Base-by-base conservation (phyloP, 306 rosid genomes). In the Castanea mollissima region DNA sequence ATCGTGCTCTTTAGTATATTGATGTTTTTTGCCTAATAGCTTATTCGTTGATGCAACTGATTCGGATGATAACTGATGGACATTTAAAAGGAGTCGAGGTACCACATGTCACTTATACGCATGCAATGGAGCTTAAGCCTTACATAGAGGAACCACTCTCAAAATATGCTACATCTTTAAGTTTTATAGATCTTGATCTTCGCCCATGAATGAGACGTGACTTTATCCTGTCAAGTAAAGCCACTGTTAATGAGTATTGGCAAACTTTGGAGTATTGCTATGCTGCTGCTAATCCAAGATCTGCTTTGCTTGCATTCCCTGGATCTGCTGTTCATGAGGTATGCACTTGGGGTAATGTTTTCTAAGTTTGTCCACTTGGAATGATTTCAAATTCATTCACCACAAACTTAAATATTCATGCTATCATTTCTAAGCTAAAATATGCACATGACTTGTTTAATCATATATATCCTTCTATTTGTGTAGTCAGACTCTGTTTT, bases 161-260 rank as follows among this genome's bases (percentile, higher is more conserved):
- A 81, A 90, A 87, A 73, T 89, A 84, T 71, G 87, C 92, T 2
- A 63, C 87, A 44, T 83, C 93, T 85, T 83, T 90, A 83, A 81
- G 76, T 74, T 84, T 84, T 82, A 80, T 83, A 56, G 84, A 89
- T 77, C 84, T 76, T 82, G 97, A 91, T 88, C 90, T 92, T 77
- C 93, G 98, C 83, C 99, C 98, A 84, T 84, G 99, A 85, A 82
- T 95, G 86, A 92, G 99, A 77, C 99, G 92, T 84, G 99, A 95
- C 86, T 95, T 95, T 89, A 73, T 80, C 81, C 83, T 95, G 79
- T 90, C 90, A 25, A 91, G 75, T 83, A 90, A 85, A 89, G 90
- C 84, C 64, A 98, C 94, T 76, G 93, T 95, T 77, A 85, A 91
- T 75, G 92, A 95, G 85, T 95, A 95, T 88, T 92, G 98, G 99